phyloP scores from a whole-genome alignment of 352 stramenopile species.

The Pythium oligandrum region DNA sequence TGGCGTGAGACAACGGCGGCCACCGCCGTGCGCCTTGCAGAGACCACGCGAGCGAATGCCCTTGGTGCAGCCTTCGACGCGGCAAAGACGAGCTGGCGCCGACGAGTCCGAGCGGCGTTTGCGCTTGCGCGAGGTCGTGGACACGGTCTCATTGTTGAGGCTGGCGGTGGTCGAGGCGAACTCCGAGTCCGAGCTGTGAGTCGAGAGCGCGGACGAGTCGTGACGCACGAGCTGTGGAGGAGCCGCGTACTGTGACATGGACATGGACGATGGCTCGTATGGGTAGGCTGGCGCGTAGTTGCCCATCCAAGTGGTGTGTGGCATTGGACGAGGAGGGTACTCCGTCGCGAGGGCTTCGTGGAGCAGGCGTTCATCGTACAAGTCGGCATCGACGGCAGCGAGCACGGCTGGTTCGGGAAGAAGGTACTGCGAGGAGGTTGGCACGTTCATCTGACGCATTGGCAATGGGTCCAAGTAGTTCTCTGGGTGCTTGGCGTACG shows the following conservation, averaged over 20 bases:
- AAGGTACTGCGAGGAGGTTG: no score
- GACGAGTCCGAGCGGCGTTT: constrained; percentile 46
- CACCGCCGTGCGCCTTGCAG: constrained; percentile 57
- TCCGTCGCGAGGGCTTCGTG: constrained; percentile 25
- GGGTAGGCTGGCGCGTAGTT: constrained; percentile 5
- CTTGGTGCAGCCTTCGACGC: constrained; percentile 66
- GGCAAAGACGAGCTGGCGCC: constrained; percentile 47
- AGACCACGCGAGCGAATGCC: constrained; percentile 60
- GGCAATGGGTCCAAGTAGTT: no score
- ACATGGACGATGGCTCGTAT: constrained; percentile 4
- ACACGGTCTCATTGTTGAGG: not conserved
- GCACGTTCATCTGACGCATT: no score
- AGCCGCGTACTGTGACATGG: constrained; percentile 11
- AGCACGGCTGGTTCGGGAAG: not conserved
- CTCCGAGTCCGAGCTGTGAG: constrained; percentile 14
- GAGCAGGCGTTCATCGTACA: constrained; percentile 31
- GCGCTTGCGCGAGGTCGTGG: constrained; percentile 6
- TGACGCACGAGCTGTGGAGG: not conserved
- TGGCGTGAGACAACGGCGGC: constrained; percentile 65
- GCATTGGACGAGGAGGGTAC: constrained; percentile 20
- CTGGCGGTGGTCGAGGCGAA: constrained; percentile 11
- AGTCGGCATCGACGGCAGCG: constrained; percentile 17
- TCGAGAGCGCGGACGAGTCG: no score
- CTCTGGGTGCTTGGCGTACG: no score
- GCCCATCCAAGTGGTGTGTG: constrained; percentile 1